Base-by-base conservation (phyloP, 2,329 filamentous ascomycete species). In the Aureobasidium lini region DNA sequence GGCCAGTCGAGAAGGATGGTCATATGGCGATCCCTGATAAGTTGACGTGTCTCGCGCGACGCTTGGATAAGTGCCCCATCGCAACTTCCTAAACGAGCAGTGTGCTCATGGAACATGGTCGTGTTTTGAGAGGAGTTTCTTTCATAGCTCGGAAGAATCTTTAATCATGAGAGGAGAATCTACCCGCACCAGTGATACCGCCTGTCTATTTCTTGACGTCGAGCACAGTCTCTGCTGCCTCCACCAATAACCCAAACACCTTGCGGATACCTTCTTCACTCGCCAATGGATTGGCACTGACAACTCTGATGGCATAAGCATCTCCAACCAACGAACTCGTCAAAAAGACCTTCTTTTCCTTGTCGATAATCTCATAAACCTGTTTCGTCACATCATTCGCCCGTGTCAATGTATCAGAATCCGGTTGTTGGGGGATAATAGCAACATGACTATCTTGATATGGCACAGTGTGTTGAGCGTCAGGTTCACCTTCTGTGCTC, bases 301-400 rank as follows among this genome's bases (percentile, higher is more conserved):
- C 87, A 39, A 96, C 84, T 0, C 93, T 80, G 62, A 97, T 95
- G 1, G 88, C 86, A 71, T 90, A 90, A 18, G 84, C 78, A 1
- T 84, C 88, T 8, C 83, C 84, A 11, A 95, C 79, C 4, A 90
- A 82, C 1, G 86, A 88, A 43, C 85, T 87, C 0, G 91, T 96
- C 28, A 96, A 76, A 73, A 90, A 96, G 59, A 95, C 88, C 71
- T 90, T 84, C 1, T 90, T 90, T 7, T 81, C 77, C 3, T 78
- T 77, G 66, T 95, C 93, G 31, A 96, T 81, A 28, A 77, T 72
- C 67, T 94, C 88, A 66, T 89, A 93, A 11, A 95, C 82, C 59
- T 81, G 79, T 72, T 87, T 87, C 0, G 91, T 95, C 10, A 88
- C 68, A 18, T 73, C 76, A 65, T 94, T 90, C 11, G 82, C 79